Conservation (phyloP, 176 grass and related monocot genomes). For the Musa beccarii region DNA sequence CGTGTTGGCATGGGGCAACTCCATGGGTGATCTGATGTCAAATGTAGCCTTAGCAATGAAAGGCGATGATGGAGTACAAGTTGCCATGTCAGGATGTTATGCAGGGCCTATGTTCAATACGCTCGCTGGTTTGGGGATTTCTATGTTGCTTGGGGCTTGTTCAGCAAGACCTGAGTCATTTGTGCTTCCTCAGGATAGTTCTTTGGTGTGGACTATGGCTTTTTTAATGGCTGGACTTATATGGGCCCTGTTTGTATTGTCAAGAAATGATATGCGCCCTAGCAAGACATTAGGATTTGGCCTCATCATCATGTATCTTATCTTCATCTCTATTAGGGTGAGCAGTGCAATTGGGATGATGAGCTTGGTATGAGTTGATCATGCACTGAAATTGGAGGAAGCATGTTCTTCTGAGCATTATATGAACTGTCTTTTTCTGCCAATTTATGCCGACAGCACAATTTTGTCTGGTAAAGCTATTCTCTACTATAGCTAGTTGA, state of each 20-base stretch:
- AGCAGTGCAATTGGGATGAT: background rate
- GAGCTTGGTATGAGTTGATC: background rate
- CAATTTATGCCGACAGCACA: background rate
- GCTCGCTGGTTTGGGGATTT: conserved; percentile 16
- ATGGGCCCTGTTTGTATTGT: conserved; percentile 13
- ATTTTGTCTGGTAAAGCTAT: background rate
- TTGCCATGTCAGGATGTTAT: conserved; percentile 27
- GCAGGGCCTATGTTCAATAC: conserved; percentile 23
- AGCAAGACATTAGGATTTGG: conserved; percentile 15
- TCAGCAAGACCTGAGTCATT: conserved; percentile 5
- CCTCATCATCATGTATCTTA: conserved; percentile 15
- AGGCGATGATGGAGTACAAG: conserved; percentile 17
- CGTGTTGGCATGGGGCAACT: conserved; percentile 19
- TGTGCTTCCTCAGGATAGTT: conserved; percentile 14
- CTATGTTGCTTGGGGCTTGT: conserved; percentile 14
- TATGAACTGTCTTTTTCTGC: background rate
- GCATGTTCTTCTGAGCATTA: background rate
- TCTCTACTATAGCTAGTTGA: background rate
- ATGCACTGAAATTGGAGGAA: background rate
- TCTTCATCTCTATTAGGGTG: conserved; percentile 22
- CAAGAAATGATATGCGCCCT: conserved; percentile 18
- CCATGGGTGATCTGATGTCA: conserved; percentile 24
- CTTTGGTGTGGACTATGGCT: conserved; percentile 11
- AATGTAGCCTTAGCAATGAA: conserved; percentile 21
- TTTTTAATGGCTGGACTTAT: conserved; percentile 18